Percentiles rank a stretch among this genome's conserved stretches.
Conservation (phyloP, 2,329 filamentous ascomycete genomes). For the Pyrenophora teres region DNA sequence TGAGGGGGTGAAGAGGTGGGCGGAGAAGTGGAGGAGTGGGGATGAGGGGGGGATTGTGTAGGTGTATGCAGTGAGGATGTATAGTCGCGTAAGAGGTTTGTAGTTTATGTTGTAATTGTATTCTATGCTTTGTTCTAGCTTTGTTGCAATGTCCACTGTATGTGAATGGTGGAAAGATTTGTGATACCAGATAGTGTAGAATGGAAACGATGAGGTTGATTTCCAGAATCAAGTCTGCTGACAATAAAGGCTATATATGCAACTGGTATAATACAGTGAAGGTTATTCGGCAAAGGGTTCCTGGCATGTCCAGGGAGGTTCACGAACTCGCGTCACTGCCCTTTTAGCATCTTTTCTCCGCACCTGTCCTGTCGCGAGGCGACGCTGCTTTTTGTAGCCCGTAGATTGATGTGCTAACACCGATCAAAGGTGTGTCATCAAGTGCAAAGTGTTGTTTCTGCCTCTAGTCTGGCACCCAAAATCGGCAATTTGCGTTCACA, state of each 20-base stretch:
- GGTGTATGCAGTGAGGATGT: too few species aligned
- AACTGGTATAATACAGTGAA: conserved; percentile 9
- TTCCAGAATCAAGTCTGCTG: conserved; percentile 9
- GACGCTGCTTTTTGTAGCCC: too few species aligned
- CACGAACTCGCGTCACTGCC: not conserved
- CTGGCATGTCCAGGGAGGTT: not conserved
- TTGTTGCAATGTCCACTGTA: too few species aligned
- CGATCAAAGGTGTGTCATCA: not conserved
- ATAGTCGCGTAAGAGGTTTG: too few species aligned
- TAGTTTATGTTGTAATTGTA: too few species aligned
- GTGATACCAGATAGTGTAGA: too few species aligned
- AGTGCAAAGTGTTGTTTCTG: too few species aligned
- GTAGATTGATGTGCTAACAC: too few species aligned
- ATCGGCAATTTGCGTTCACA: conserved; percentile 6
- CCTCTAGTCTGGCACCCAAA: too few species aligned
- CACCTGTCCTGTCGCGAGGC: too few species aligned
- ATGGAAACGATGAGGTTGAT: not conserved
- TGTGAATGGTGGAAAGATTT: too few species aligned
- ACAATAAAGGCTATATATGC: conserved; percentile 13
- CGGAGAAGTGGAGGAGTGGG: conserved; percentile 19
- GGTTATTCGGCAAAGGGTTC: conserved; percentile 2
- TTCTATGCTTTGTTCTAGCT: too few species aligned
- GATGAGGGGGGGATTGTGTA: not conserved
- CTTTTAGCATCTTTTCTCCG: not conserved
- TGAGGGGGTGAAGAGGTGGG: conserved; percentile 30